These are phyloP conservation scores for Salvia rosmarinus DNA, from an alignment of 257 asterid genomes.

Conservation along the genomic window DNA sequence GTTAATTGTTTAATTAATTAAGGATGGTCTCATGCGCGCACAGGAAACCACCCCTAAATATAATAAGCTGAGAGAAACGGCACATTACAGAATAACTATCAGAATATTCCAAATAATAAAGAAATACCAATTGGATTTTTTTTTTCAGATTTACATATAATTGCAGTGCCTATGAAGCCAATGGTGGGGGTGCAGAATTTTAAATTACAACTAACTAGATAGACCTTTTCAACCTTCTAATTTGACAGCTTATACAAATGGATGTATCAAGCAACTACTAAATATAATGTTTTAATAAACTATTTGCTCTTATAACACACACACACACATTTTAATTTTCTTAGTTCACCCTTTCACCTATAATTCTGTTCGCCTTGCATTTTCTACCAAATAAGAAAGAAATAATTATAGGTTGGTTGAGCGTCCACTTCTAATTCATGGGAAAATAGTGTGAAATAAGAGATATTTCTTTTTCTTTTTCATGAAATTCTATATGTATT, in stretches of 20 bases:
- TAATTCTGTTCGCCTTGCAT: constrained; percentile 49
- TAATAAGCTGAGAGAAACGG: too few relatives aligned
- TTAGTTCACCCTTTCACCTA: constrained; percentile 49
- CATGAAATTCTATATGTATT: background rate
- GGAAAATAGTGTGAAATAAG: constrained; percentile 10
- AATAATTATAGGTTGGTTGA: constrained; percentile 49
- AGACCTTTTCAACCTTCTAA: constrained; percentile 21
- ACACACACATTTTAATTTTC: constrained; percentile 18
- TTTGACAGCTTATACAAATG: constrained; percentile 20
- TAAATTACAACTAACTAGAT: constrained; percentile 23
- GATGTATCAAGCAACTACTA: background rate
- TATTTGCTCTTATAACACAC: background rate
- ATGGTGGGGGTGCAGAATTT: constrained; percentile 6
- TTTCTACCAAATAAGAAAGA: constrained; percentile 32
- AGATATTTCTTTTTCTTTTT: too few relatives aligned
- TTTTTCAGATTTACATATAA: background rate
- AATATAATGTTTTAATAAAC: background rate
- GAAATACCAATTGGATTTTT: background rate
- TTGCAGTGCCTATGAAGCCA: constrained; percentile 34
- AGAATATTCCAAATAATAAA: constrained; percentile 37
- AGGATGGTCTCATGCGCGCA: too few relatives aligned
- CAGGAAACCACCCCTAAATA: too few relatives aligned
- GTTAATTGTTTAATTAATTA: too few relatives aligned
- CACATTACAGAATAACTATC: constrained; percentile 13
- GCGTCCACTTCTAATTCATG: constrained; percentile 46